These are phyloP conservation scores for Hanseniaspora jakobsenii DNA, from an alignment of 805 yeast genomes.

Conservation along the genomic window DNA sequence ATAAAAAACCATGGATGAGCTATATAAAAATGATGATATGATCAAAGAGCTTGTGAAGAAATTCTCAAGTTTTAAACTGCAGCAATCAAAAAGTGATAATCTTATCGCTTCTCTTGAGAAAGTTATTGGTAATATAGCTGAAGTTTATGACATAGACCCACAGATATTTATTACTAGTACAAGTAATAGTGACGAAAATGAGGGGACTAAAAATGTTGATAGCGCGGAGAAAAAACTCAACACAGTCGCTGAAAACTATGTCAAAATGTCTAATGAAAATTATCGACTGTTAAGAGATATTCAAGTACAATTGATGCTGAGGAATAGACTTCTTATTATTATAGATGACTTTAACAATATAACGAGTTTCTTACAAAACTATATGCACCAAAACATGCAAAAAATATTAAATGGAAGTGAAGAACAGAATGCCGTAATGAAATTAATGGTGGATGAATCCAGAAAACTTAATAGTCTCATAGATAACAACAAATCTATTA, in stretches of 20 bases:
- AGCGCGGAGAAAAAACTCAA: too few species aligned
- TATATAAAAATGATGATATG: not conserved
- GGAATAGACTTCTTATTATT: not conserved
- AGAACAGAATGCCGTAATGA: too few species aligned
- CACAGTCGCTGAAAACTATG: not conserved
- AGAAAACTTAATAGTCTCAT: too few species aligned
- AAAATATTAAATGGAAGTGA: not conserved
- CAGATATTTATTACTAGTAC: not conserved
- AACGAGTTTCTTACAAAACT: not conserved
- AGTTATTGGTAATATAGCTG: not conserved
- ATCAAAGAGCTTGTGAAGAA: not conserved
- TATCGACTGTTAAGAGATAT: slow-evolving; percentile 3
- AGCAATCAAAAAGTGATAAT: slow-evolving; percentile 2
- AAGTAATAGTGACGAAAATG: too few species aligned
- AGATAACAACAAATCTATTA: too few species aligned
- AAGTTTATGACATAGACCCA: not conserved
- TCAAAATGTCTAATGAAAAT: slow-evolving; percentile 7
- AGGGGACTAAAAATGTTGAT: too few species aligned
- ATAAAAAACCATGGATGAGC: too few species aligned
- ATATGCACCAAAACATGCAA: not conserved
- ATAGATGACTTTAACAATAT: slow-evolving; percentile 5
- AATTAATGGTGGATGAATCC: too few species aligned
- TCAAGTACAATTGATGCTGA: not conserved
- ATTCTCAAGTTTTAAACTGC: not conserved
- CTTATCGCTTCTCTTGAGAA: not conserved